phyloP scores from a whole-genome alignment of 805 yeast species.

The Starmerella geochares region DNA sequence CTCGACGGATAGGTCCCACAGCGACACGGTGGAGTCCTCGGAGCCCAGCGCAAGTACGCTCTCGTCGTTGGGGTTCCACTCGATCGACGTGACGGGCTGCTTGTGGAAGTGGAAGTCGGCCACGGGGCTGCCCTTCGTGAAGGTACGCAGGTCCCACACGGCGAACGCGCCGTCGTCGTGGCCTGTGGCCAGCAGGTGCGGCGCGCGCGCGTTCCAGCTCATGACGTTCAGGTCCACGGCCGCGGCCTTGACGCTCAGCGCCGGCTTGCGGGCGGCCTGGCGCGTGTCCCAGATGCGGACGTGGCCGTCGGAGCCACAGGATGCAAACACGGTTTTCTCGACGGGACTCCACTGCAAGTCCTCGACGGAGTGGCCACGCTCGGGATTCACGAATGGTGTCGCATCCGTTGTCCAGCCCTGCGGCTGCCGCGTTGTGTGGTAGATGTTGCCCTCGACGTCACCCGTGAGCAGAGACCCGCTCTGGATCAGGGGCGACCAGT shows the following conservation, averaged over 20 bases:
- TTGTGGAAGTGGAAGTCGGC: constrained; percentile 94
- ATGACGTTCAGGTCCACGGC: constrained; percentile 82
- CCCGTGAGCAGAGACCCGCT: constrained; percentile 82
- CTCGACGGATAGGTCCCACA: constrained; percentile 97
- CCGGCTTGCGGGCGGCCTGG: constrained; percentile 83
- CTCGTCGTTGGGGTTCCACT: constrained; percentile 92
- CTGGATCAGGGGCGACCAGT: constrained; percentile 82
- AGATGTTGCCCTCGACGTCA: constrained; percentile 76
- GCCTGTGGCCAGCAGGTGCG: constrained; percentile 83
- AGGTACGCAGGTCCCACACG: constrained; percentile 90
- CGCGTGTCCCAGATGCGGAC: constrained; percentile 95
- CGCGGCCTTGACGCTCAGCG: constrained; percentile 72
- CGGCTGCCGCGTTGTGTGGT: constrained; percentile 64
- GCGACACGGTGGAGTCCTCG: constrained; percentile 91
- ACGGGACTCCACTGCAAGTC: constrained; percentile 94
- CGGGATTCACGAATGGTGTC: constrained; percentile 49
- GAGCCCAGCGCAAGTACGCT: constrained; percentile 91
- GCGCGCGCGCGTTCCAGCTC: constrained; percentile 85
- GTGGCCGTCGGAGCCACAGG: constrained; percentile 84
- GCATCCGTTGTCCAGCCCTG: constrained; percentile 76
- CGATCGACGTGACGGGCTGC: constrained; percentile 82
- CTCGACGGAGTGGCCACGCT: constrained; percentile 63
- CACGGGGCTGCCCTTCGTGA: constrained; percentile 67
- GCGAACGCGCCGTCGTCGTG: constrained; percentile 98
- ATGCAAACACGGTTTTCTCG: constrained; percentile 89